Conservation (phyloP, 2,329 filamentous ascomycete species). For the Aspergillus awamori region DNA sequence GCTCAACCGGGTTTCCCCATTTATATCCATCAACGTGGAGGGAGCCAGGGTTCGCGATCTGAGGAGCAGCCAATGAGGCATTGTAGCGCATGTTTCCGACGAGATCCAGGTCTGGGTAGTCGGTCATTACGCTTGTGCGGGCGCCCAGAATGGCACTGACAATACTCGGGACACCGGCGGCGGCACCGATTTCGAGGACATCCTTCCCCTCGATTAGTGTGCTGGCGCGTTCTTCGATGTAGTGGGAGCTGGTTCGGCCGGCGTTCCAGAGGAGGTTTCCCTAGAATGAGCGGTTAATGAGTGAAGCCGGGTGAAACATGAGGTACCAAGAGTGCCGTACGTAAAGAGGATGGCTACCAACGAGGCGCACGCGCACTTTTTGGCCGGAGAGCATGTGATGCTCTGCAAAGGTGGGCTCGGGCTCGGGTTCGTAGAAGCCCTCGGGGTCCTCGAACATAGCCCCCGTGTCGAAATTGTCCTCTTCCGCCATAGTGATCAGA, state of each 20-base stretch:
- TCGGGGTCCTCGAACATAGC: constrained; percentile 78
- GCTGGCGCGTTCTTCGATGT: constrained; percentile 70
- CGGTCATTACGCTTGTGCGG: constrained; percentile 71
- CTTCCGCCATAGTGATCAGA: constrained; percentile 27
- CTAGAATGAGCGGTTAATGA: constrained; percentile 38
- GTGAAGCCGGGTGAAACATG: neutral
- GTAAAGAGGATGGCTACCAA: constrained; percentile 86
- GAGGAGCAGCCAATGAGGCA: constrained; percentile 60
- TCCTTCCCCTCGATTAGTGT: constrained; percentile 65
- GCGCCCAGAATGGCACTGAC: constrained; percentile 76
- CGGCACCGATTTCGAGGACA: constrained; percentile 88
- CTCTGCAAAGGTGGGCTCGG: constrained; percentile 71
- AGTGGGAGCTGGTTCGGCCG: constrained; percentile 73
- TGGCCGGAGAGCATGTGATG: constrained; percentile 70
- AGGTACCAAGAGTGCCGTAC: constrained; percentile 46
- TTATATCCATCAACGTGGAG: constrained; percentile 73
- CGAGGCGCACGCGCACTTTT: constrained; percentile 71
- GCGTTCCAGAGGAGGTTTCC: constrained; percentile 93
- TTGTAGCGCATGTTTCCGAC: constrained; percentile 78
- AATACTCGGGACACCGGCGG: constrained; percentile 80
- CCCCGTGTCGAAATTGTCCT: constrained; percentile 41
- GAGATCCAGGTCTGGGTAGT: constrained; percentile 86
- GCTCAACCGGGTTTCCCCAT: constrained; percentile 71
- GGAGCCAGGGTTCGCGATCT: constrained; percentile 41
- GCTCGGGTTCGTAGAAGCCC: constrained; percentile 77